Evolutionary conservation across 2,329 filamentous ascomycete genomes (phyloP), one percentile per base, ranked within the genome.

Genomic region (Fusarium buharicum): DNA sequence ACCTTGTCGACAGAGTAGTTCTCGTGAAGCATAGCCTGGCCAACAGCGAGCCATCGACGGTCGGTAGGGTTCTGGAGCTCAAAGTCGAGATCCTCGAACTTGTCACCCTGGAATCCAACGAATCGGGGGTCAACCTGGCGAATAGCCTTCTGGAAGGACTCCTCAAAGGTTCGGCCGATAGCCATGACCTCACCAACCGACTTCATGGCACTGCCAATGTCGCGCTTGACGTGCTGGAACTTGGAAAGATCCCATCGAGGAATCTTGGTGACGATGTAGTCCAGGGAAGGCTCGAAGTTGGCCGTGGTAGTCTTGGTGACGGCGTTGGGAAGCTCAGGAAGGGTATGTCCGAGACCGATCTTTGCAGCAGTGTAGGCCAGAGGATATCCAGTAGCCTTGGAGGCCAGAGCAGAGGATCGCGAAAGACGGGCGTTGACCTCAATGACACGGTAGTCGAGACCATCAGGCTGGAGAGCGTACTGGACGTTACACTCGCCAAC

Each of bases 161-260:
- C 95, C 79, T 99, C 95, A 71, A 98, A 99, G 27, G 95, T 98
- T 77, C 95, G 89, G 68, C 95, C 95, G 72, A 99, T 98, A 65
- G 95, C 95, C 95, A 99, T 99, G 59, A 99, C 95, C 79, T 99
- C 95, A 75, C 95, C 95, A 55, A 99, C 93, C 20, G 93, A 97
- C 83, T 98, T 99, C 95, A 99, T 99, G 61, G 94, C 90, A 74
- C 92, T 96, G 69, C 95, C 95, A 74, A 99, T 98, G 74, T 96
- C 91, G 60, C 95, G 90, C 84, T 97, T 96, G 66, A 99, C 95
- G 72, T 98, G 94, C 81, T 98, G 94, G 84, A 99, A 99, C 82
- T 99, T 99, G 83, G 91, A 88, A 74, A 99, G 79, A 84, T 99
- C 95, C 95, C 95, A 99, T 73, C 95, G 89, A 70, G 95, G 95